These are phyloP conservation scores for Globisporangium radiosum DNA, from an alignment of 352 stramenopile genomes.

Conservation along the genomic window DNA sequence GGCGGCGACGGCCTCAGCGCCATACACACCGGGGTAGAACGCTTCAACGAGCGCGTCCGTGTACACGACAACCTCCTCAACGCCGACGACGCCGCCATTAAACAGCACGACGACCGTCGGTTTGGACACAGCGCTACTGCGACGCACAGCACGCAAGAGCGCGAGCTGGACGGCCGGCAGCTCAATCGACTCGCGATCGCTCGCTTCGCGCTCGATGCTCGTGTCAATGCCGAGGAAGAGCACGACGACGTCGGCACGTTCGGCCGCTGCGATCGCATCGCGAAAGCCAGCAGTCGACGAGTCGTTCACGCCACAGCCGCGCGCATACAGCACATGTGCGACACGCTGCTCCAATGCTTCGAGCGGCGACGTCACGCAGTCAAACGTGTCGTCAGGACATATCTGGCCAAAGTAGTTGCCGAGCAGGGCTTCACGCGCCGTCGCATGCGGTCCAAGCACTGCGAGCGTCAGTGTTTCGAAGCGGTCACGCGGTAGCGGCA, in stretches of 20 bases:
- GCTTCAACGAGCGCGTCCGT: constrained; percentile 62
- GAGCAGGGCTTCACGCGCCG: constrained; percentile 47
- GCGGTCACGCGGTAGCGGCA: constrained; percentile 50
- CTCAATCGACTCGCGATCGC: constrained; percentile 69
- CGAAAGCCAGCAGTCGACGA: constrained; percentile 53
- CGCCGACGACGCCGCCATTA: constrained; percentile 78
- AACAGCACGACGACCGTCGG: constrained; percentile 83
- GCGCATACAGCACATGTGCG: constrained; percentile 26
- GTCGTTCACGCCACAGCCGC: constrained; percentile 56
- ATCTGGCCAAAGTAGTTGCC: constrained; percentile 88
- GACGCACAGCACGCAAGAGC: constrained; percentile 62
- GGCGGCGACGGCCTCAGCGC: constrained; percentile 70
- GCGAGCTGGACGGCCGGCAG: constrained; percentile 70
- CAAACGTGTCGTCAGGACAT: constrained; percentile 64
- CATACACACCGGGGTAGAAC: constrained; percentile 82
- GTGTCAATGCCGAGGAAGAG: constrained; percentile 83
- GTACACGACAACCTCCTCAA: constrained; percentile 64
- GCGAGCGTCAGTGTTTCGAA: constrained; percentile 31
- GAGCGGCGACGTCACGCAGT: constrained; percentile 62
- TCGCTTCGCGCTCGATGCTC: constrained; percentile 63
- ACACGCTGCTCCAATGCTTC: constrained; percentile 49
- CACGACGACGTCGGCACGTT: constrained; percentile 47
- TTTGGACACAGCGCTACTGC: constrained; percentile 23
- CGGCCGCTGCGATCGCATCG: constrained; percentile 29
- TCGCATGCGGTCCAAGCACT: constrained; percentile 80